phyloP scores from a whole-genome alignment of 169 alveolate species.

The Plasmodium chabaudi region DNA sequence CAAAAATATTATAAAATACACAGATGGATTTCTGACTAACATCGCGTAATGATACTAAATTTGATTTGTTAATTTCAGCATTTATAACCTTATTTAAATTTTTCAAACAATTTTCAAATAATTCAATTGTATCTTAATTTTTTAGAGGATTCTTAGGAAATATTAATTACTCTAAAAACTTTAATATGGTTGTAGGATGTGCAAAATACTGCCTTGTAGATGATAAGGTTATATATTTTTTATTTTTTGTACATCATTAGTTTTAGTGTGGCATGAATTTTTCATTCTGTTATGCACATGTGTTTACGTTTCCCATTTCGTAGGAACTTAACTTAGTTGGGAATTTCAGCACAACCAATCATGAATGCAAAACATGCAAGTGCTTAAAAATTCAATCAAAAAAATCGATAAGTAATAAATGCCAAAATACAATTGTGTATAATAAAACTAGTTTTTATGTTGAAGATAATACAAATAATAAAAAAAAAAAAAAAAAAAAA shows the following conservation, averaged over 20 bases:
- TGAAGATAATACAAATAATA: slow-evolving; percentile 47
- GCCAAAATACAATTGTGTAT: slow-evolving; percentile 39
- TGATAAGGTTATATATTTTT: slow-evolving; percentile 15
- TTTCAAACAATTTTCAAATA: too few relatives aligned
- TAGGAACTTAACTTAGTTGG: slow-evolving; percentile 9
- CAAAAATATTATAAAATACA: slow-evolving; percentile 32
- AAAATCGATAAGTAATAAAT: slow-evolving; percentile 33
- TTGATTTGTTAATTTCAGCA: too few relatives aligned
- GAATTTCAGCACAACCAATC: slow-evolving; percentile 1
- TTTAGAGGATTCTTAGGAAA: slow-evolving; percentile 36
- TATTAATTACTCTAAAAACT: slow-evolving; percentile 25
- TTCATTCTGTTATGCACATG: too few relatives aligned
- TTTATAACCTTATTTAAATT: too few relatives aligned
- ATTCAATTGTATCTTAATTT: neutral
- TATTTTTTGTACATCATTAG: too few relatives aligned
- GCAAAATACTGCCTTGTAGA: slow-evolving; percentile 51
- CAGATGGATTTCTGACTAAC: slow-evolving; percentile 50
- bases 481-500: slow-evolving; percentile 43
- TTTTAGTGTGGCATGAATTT: too few relatives aligned
- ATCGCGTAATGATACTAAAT: slow-evolving; percentile 29
- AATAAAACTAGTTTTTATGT: slow-evolving; percentile 46
- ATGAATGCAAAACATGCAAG: neutral
- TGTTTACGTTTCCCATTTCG: too few relatives aligned
- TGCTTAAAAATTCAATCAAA: slow-evolving; percentile 12
- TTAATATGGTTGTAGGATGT: slow-evolving; percentile 21